phyloP scores from a whole-genome alignment of 208 protist species.

The Wallacemonas sp. region DNA sequence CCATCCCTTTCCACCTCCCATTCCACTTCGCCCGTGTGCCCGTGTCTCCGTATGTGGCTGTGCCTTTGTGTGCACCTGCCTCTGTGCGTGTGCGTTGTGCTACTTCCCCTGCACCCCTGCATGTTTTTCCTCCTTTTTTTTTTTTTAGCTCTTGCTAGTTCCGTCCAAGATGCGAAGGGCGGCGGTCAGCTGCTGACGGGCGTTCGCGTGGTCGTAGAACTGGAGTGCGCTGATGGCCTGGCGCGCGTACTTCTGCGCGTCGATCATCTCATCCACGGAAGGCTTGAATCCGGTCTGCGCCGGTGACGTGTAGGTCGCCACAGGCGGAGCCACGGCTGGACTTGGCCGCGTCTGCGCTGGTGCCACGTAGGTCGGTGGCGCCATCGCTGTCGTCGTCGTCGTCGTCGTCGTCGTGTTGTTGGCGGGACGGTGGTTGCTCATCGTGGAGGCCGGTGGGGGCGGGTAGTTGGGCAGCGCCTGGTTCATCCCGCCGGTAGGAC shows the following conservation, averaged over 20 bases:
- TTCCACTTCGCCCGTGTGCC: too few relatives aligned
- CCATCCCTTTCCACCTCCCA: too few relatives aligned
- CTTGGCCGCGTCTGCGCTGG: constrained; percentile 1
- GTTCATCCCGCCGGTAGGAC: background rate
- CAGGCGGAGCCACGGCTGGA: background rate
- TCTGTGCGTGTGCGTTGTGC: too few relatives aligned
- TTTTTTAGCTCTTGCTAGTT: background rate
- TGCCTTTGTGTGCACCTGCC: too few relatives aligned
- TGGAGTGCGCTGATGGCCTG: constrained; percentile 78
- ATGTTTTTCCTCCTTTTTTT: constrained; percentile 2
- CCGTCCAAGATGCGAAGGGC: constrained; percentile 53
- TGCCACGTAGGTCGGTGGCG: constrained; percentile 12
- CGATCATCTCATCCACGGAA: constrained; percentile 73
- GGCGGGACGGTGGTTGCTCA: background rate
- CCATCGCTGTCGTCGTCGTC: background rate
- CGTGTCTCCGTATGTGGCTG: too few relatives aligned
- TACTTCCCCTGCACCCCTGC: background rate
- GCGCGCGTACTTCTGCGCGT: constrained; percentile 73
- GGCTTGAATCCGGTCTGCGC: constrained; percentile 22
- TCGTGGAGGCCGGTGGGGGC: constrained; percentile 1
- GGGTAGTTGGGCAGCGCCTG: background rate
- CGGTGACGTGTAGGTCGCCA: background rate
- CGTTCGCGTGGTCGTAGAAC: constrained; percentile 75
- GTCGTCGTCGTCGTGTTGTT: background rate
- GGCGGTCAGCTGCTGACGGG: constrained; percentile 46